Percentiles rank a stretch among this genome's conserved stretches.
Evolutionary conservation across 306 rosid species (phyloP).

Genomic region (Delonix regia): DNA sequence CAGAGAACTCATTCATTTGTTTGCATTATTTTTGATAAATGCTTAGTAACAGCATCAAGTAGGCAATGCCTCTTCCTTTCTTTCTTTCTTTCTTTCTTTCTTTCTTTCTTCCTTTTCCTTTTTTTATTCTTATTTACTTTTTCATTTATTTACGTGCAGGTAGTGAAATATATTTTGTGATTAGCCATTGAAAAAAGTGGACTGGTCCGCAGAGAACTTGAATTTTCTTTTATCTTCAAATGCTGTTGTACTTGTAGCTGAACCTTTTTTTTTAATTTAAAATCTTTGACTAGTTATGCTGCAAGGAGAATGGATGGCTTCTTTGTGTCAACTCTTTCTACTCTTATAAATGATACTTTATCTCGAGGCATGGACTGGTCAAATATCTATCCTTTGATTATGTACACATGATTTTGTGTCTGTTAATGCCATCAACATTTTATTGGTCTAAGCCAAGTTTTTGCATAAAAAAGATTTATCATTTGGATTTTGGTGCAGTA

Average conservation of each 20-base stretch:
- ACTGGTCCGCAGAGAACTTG: background rate
- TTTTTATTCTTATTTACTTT: too few species aligned
- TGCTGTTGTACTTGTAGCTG: constrained; percentile 8
- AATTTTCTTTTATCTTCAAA: constrained; percentile 16
- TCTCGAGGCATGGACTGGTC: constrained; percentile 19
- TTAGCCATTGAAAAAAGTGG: too few species aligned
- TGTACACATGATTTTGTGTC: constrained; percentile 15
- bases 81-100: too few species aligned
- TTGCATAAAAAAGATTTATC: constrained; percentile 13
- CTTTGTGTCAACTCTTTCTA: background rate
- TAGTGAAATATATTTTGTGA: too few species aligned
- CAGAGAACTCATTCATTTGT: background rate
- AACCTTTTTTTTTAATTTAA: constrained; percentile 2
- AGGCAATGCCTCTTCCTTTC: too few species aligned
- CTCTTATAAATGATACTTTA: constrained; percentile 3
- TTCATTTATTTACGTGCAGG: too few species aligned
- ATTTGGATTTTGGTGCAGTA: constrained; percentile 5
- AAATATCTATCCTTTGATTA: constrained; percentile 22
- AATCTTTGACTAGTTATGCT: constrained; percentile 26
- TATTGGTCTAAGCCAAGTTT: constrained; percentile 9
- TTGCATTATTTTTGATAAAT: background rate
- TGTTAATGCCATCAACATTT: constrained; percentile 23
- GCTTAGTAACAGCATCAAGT: too few species aligned
- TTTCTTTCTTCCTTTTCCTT: too few species aligned
- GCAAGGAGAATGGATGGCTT: constrained; percentile 25